These are phyloP conservation scores for Gliomastix tumulicola DNA, from an alignment of 2,329 filamentous ascomycete genomes.

Conservation along the genomic window DNA sequence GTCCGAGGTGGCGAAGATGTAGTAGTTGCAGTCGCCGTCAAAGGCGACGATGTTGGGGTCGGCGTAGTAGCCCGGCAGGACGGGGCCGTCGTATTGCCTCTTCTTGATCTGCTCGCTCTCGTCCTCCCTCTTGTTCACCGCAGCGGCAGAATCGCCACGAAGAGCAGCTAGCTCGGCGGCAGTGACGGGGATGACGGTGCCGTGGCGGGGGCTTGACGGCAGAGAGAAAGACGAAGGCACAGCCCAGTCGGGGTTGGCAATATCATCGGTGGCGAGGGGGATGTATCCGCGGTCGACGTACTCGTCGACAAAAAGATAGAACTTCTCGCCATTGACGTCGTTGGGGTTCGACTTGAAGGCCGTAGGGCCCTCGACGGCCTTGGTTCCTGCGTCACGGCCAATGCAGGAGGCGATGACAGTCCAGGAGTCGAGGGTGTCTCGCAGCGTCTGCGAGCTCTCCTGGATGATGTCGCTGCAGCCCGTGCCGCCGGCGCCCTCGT, in stretches of 20 bases:
- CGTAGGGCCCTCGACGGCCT: conserved; percentile 43
- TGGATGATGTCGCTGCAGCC: conserved; percentile 49
- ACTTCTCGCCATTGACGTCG: conserved; percentile 44
- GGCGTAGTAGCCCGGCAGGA: conserved; percentile 29
- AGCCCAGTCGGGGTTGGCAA: conserved; percentile 39
- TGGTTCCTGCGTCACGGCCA: conserved; percentile 38
- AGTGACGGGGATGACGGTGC: conserved; percentile 45
- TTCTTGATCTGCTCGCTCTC: neutral
- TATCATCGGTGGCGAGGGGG: conserved; percentile 41
- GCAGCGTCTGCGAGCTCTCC: conserved; percentile 35
- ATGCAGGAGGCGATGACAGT: conserved; percentile 38
- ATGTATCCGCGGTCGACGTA: conserved; percentile 44
- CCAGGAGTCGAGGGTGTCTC: conserved; percentile 33
- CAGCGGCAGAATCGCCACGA: conserved; percentile 5
- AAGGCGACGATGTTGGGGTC: conserved; percentile 40
- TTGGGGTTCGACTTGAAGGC: conserved; percentile 41
- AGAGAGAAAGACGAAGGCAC: conserved; percentile 36
- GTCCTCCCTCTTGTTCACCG: neutral
- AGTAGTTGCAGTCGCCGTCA: conserved; percentile 28
- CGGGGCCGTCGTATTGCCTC: conserved; percentile 17
- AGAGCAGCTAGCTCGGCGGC: conserved; percentile 31
- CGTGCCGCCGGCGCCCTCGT: conserved; percentile 39
- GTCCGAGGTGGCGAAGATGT: conserved; percentile 40
- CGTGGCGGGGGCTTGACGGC: conserved; percentile 42
- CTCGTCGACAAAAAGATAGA: conserved; percentile 49